Conservation (phyloP, 768 basidiomycete species). For the Auriscalpium orientale region DNA sequence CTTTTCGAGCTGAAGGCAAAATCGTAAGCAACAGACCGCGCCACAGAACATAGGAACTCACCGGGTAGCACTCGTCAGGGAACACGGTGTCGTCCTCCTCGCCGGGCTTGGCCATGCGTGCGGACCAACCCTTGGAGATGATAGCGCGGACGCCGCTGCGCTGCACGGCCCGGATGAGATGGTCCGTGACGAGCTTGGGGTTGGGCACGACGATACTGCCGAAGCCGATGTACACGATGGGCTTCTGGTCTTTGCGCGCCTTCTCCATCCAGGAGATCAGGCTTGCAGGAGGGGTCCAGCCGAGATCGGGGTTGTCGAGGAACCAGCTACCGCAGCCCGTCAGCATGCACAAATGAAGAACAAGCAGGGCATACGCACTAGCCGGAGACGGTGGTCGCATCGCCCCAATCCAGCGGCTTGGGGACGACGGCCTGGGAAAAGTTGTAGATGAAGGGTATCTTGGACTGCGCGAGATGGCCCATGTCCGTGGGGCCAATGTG, state of each 20-base stretch:
- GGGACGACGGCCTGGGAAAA: conserved; percentile 62
- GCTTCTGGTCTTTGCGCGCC: conserved; percentile 45
- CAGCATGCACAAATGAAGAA: not conserved
- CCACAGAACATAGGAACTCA: conserved; percentile 12
- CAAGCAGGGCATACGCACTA: conserved; percentile 31
- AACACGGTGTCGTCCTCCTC: conserved; percentile 34
- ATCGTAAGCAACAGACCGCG: conserved; percentile 8
- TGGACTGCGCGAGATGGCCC: conserved; percentile 50
- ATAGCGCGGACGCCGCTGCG: conserved; percentile 60
- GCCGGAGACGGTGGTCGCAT: conserved; percentile 47
- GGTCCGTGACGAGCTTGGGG: conserved; percentile 44
- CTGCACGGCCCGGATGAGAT: conserved; percentile 52
- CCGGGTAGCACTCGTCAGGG: conserved; percentile 44
- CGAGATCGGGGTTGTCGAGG: conserved; percentile 51
- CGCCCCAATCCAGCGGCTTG: conserved; percentile 65
- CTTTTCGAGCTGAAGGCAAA: conserved; percentile 38
- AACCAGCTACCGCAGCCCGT: conserved; percentile 43
- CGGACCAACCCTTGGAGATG: conserved; percentile 62
- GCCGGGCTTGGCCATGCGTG: conserved; percentile 38
- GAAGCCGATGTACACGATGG: conserved; percentile 67
- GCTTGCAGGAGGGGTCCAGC: conserved; percentile 45
- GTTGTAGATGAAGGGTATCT: conserved; percentile 59
- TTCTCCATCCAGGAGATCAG: conserved; percentile 48
- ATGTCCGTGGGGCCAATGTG: conserved; percentile 47
- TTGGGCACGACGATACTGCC: conserved; percentile 62